Conservation (phyloP, 108 stramenopile species). For the Cyclotella cryptica region DNA sequence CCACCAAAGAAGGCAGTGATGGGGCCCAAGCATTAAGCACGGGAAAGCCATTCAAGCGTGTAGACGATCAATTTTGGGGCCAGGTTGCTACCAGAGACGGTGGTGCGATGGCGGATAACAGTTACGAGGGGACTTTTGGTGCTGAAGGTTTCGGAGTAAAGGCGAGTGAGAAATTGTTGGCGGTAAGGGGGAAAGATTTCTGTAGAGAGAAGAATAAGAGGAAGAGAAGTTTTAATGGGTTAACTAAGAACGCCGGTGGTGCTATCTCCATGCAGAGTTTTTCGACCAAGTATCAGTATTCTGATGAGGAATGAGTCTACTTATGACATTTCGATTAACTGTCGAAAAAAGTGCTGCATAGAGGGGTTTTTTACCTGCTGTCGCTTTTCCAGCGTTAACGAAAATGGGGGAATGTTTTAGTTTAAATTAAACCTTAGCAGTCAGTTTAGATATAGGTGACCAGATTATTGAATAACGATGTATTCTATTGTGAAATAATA, state of each 20-base stretch:
- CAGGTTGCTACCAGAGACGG: constrained; percentile 88
- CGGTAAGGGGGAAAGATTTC: constrained; percentile 97
- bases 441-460: too few species aligned
- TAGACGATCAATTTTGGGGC: constrained; percentile 94
- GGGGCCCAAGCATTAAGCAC: constrained; percentile 86
- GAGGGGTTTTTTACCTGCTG: too few species aligned
- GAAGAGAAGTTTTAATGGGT: constrained; percentile 94
- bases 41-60: constrained; percentile 95
- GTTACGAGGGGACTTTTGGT: constrained; percentile 94
- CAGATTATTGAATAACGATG: too few species aligned
- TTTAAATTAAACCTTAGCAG: too few species aligned
- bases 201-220: constrained; percentile 99
- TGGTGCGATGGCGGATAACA: constrained; percentile 93
- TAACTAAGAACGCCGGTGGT: constrained; percentile 77
- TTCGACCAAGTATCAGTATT: constrained; percentile 80
- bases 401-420: too few species aligned
- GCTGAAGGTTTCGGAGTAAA: constrained; percentile 94
- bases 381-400: too few species aligned
- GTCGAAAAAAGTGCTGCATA: too few species aligned
- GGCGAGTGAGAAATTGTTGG: constrained; percentile 92
- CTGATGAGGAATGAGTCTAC: constrained; percentile 51
- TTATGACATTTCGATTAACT: neutral
- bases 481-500: too few species aligned
- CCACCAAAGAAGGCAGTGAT: constrained; percentile 74
- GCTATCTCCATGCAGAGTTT: constrained; percentile 75